phyloP scores from a whole-genome alignment of 23 red algal species.

The Chondrus crispus region DNA sequence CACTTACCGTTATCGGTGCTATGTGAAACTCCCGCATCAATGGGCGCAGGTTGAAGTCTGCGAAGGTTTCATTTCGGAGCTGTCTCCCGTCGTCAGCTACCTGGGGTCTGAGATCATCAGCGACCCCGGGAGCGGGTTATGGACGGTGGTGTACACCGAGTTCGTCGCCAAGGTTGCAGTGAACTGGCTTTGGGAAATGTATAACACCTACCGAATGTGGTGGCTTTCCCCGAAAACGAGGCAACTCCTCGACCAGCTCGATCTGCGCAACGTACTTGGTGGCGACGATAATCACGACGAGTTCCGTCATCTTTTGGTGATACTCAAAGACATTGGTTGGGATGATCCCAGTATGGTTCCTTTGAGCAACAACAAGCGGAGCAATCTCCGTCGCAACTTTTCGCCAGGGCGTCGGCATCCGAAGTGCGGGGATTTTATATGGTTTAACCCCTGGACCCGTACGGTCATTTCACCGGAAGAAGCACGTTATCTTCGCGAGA shows the following conservation, averaged over 20 bases:
- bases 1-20: background rate
- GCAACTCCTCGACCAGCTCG: background rate
- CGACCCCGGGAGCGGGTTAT: background rate
- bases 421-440: background rate
- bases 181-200: background rate
- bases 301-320: background rate
- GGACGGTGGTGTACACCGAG: conserved; percentile 1
- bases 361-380: background rate
- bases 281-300: background rate
- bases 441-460: background rate
- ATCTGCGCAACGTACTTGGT: background rate
- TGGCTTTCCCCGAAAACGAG: background rate
- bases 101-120: background rate
- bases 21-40: background rate
- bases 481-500: background rate
- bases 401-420: background rate
- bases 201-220: conserved; percentile 12
- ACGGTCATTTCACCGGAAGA: background rate
- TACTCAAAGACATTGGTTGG: background rate
- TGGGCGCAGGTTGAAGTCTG: background rate
- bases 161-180: background rate
- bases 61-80: background rate
- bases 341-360: background rate
- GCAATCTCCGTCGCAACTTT: background rate
- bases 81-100: background rate